Conservation (phyloP, 306 rosid species). For the Lagenaria siceraria region DNA sequence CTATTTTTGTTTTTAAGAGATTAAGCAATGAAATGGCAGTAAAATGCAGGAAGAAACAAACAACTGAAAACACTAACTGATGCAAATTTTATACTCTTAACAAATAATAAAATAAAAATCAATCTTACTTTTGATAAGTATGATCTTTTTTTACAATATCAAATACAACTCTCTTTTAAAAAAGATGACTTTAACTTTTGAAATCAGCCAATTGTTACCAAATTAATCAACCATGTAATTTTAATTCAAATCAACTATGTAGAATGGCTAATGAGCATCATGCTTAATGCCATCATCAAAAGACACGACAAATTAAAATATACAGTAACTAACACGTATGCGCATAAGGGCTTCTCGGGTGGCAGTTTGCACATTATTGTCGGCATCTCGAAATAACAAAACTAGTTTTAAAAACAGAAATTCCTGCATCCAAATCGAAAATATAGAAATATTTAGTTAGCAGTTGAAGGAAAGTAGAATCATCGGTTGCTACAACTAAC, state of each 20-base stretch:
- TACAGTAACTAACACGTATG: constrained; percentile 42
- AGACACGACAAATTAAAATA: background rate
- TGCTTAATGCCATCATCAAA: background rate
- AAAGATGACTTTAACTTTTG: no score
- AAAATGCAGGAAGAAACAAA: background rate
- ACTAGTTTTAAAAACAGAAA: constrained; percentile 51
- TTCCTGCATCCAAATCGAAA: constrained; percentile 35
- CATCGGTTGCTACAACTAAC: no score
- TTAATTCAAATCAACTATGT: background rate
- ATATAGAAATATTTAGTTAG: constrained; percentile 8
- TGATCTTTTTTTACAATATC: no score
- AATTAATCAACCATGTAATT: background rate
- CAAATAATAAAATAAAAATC: background rate
- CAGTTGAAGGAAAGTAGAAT: background rate
- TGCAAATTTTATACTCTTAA: background rate
- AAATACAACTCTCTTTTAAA: no score
- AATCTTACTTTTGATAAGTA: background rate
- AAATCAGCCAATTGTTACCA: no score
- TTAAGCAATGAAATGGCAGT: background rate
- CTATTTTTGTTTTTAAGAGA: no score
- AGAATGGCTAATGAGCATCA: background rate
- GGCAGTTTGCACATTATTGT: constrained; percentile 50
- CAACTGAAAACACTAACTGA: background rate
- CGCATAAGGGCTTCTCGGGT: constrained; percentile 55
- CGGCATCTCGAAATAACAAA: constrained; percentile 36